A percentile compares a stretch with the other conserved stretches of the same genome.
Evolutionary conservation across 768 basidiomycete species (phyloP).

Genomic region (Boletus speciosus): DNA sequence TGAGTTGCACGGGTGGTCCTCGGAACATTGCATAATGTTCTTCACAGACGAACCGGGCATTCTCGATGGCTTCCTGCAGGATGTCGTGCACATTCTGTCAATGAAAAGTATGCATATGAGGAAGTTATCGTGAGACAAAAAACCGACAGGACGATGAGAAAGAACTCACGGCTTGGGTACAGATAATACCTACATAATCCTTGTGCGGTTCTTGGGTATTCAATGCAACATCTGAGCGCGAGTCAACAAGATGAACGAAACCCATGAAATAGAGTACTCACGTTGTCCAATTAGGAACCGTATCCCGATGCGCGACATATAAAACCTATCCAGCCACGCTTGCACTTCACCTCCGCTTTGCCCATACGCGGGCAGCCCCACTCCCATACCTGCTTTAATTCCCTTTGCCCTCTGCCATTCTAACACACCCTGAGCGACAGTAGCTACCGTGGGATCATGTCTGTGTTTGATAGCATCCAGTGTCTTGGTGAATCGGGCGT

Average conservation of each 20-base stretch:
- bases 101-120: neutral
- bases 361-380: conserved; percentile 34
- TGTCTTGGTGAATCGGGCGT: conserved; percentile 81
- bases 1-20: conserved; percentile 92
- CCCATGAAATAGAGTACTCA: conserved; percentile 35
- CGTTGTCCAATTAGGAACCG: conserved; percentile 96
- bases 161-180: conserved; percentile 76
- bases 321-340: conserved; percentile 96
- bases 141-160: neutral
- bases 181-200: conserved; percentile 96
- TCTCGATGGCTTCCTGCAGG: conserved; percentile 96
- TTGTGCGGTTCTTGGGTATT: conserved; percentile 86
- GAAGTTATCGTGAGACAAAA: neutral
- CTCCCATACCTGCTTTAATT: conserved; percentile 24
- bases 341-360: conserved; percentile 86
- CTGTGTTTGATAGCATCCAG: conserved; percentile 87
- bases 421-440: conserved; percentile 91
- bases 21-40: conserved; percentile 96
- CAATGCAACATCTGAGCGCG: conserved; percentile 74
- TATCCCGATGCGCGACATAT: conserved; percentile 92
- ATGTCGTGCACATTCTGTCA: conserved; percentile 89
- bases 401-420: conserved; percentile 79
- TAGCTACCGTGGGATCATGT: conserved; percentile 97
- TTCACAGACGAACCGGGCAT: conserved; percentile 91
- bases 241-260: neutral